phyloP scores from a whole-genome alignment of 257 asterid species.

The Capsicum rhomboideum region DNA sequence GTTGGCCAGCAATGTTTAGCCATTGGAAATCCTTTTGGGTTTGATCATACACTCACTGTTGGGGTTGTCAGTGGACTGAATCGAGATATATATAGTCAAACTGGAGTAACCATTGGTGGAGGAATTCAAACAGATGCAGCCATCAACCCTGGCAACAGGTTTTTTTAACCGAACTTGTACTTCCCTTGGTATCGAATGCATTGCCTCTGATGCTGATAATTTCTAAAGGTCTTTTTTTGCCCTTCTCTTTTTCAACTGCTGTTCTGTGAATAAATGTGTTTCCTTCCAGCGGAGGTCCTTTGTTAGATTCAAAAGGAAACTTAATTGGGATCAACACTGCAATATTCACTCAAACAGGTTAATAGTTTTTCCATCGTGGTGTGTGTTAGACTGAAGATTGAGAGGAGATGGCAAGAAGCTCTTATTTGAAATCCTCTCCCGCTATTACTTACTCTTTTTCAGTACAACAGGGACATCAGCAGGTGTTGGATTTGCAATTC shows the following conservation, averaged over 20 bases:
- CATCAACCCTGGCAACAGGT: constrained; percentile 99
- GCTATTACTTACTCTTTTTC: background rate
- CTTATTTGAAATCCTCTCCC: background rate
- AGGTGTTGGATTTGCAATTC: constrained; percentile 94
- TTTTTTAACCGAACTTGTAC: background rate
- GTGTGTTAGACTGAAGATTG: constrained; percentile 1
- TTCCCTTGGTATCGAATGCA: background rate
- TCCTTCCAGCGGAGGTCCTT: constrained; percentile 81
- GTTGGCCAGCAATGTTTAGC: constrained; percentile 97
- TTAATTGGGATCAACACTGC: constrained; percentile 95
- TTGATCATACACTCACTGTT: constrained; percentile 95
- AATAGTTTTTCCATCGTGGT: background rate
- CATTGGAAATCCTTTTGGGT: constrained; percentile 96
- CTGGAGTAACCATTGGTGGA: constrained; percentile 95
- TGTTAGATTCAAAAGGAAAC: constrained; percentile 82
- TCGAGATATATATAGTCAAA: constrained; percentile 89
- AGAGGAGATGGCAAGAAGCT: background rate
- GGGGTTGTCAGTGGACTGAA: constrained; percentile 93
- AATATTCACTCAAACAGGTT: constrained; percentile 92
- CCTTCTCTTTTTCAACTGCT: background rate
- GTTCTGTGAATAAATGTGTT: background rate
- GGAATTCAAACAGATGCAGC: constrained; percentile 99
- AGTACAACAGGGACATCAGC: constrained; percentile 78
- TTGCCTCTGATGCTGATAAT: background rate
- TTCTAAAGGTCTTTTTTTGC: background rate